Percentiles rank a stretch among this genome's conserved stretches.
Conservation (phyloP, 495 filamentous ascomycete genomes). For the Talaromyces trachyspermus region DNA sequence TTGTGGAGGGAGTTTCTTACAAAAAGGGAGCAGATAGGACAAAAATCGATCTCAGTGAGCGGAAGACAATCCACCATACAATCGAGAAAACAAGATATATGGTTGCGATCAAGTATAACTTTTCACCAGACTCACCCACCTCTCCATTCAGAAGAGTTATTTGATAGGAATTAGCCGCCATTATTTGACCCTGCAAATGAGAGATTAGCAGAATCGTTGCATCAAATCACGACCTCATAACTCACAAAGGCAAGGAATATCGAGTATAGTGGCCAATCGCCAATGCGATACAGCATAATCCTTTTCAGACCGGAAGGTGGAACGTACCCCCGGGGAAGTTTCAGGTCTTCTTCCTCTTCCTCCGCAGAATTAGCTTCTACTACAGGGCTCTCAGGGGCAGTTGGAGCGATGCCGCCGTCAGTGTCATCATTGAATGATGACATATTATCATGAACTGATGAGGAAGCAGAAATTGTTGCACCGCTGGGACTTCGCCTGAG, state of each 20-base stretch:
- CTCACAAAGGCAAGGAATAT: constrained; percentile 51
- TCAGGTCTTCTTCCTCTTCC: constrained; percentile 27
- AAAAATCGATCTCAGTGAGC: constrained; percentile 47
- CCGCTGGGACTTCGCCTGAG: constrained; percentile 11
- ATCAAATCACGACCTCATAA: no score
- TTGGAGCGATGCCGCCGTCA: neutral
- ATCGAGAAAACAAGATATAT: constrained; percentile 55
- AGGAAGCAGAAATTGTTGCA: constrained; percentile 9
- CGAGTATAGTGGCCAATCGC: constrained; percentile 59
- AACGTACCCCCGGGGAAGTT: constrained; percentile 44
- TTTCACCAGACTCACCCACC: constrained; percentile 49
- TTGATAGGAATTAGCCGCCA: constrained; percentile 62
- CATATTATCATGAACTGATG: constrained; percentile 12
- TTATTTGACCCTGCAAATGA: constrained; percentile 45
- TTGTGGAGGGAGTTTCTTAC: constrained; percentile 16
- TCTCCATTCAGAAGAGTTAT: constrained; percentile 58
- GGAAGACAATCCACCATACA: constrained; percentile 57
- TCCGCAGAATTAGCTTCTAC: neutral
- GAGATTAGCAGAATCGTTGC: constrained; percentile 5
- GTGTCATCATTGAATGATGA: neutral
- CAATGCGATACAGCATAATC: constrained; percentile 22
- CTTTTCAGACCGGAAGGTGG: constrained; percentile 47
- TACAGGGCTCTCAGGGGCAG: no score
- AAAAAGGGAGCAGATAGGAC: constrained; percentile 49
- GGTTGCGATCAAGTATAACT: constrained; percentile 55